These are phyloP conservation scores for Protomyces inundatus DNA, from an alignment of 1,139 yeast genomes.

Conservation along the genomic window DNA sequence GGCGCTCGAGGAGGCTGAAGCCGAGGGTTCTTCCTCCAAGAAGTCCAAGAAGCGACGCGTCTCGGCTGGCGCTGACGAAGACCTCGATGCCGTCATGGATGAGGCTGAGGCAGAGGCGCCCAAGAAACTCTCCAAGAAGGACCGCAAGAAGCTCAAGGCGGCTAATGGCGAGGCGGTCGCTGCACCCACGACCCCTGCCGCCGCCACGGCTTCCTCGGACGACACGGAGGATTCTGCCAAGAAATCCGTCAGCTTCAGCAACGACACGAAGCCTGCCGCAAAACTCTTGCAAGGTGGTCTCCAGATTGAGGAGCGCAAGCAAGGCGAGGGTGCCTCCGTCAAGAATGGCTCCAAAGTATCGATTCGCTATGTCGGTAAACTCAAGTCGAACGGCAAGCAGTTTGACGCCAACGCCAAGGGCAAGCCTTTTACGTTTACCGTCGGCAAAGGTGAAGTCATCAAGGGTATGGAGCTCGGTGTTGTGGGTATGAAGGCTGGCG, in stretches of 20 bases:
- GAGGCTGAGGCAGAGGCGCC: conserved; percentile 35
- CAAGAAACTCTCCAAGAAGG: conserved; percentile 37
- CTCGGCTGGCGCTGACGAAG: conserved; percentile 39
- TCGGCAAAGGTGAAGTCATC: conserved; percentile 97
- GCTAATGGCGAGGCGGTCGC: conserved; percentile 31
- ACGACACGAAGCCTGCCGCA: conserved; percentile 43
- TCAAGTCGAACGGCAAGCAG: conserved; percentile 80
- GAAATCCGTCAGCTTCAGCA: conserved; percentile 79
- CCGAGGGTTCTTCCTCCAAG: conserved; percentile 29
- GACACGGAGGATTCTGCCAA: conserved; percentile 43
- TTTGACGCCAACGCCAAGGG: conserved; percentile 97
- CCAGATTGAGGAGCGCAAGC: conserved; percentile 81
- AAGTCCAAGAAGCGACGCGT: conserved; percentile 48
- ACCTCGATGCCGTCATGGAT: conserved; percentile 30
- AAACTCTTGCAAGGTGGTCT: conserved; percentile 87
- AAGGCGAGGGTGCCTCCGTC: conserved; percentile 82
- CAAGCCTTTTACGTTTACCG: conserved; percentile 83
- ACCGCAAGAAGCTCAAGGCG: conserved; percentile 37
- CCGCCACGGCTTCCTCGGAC: conserved; percentile 29
- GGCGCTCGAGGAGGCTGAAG: conserved; percentile 37
- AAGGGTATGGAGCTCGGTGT: conserved; percentile 98
- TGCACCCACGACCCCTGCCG: conserved; percentile 43
- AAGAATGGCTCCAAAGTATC: conserved; percentile 88
- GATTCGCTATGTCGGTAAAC: conserved; percentile 95
- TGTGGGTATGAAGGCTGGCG: conserved; percentile 97